phyloP scores from a whole-genome alignment of 2,329 filamentous ascomycete genomes.

The Boeremia lycopersici region DNA sequence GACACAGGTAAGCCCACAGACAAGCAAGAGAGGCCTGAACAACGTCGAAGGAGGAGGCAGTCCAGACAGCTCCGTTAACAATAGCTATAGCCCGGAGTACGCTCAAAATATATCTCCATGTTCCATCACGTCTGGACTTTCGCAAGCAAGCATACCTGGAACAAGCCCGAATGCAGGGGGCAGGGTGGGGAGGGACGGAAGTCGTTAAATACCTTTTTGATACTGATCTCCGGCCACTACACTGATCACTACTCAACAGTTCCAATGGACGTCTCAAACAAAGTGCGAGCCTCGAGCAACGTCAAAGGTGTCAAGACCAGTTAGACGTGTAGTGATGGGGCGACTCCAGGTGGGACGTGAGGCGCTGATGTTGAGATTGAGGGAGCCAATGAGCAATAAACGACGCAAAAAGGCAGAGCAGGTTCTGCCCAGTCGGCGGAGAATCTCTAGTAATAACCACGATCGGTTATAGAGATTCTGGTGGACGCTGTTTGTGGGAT shows the following conservation, averaged over 20 bases:
- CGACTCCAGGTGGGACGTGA: slow-evolving; percentile 15
- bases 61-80: slow-evolving; percentile 3
- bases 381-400: slow-evolving; percentile 35
- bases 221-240: slow-evolving; percentile 11
- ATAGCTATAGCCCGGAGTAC: slow-evolving; percentile 1
- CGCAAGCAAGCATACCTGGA: slow-evolving; percentile 9
- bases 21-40: slow-evolving; percentile 24
- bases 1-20: slow-evolving; percentile 40
- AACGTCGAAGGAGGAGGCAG: slow-evolving; percentile 18
- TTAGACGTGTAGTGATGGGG: slow-evolving; percentile 23
- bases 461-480: slow-evolving; percentile 42
- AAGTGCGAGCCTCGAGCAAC: slow-evolving; percentile 4
- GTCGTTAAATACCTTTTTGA: slow-evolving; percentile 19
- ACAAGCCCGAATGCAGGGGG: slow-evolving; percentile 8
- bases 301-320: slow-evolving; percentile 12
- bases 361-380: slow-evolving; percentile 29
- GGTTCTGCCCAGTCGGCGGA: slow-evolving; percentile 42
- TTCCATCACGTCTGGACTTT: background rate
- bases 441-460: slow-evolving; percentile 48
- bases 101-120: background rate
- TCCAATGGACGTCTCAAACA: background rate
- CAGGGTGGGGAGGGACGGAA: slow-evolving; percentile 5
- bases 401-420: slow-evolving; percentile 37
- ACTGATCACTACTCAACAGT: slow-evolving; percentile 1
- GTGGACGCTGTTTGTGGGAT: slow-evolving; percentile 43